phyloP scores from a whole-genome alignment of 73 alveolate genomes.

The Durusdinium trenchii region DNA sequence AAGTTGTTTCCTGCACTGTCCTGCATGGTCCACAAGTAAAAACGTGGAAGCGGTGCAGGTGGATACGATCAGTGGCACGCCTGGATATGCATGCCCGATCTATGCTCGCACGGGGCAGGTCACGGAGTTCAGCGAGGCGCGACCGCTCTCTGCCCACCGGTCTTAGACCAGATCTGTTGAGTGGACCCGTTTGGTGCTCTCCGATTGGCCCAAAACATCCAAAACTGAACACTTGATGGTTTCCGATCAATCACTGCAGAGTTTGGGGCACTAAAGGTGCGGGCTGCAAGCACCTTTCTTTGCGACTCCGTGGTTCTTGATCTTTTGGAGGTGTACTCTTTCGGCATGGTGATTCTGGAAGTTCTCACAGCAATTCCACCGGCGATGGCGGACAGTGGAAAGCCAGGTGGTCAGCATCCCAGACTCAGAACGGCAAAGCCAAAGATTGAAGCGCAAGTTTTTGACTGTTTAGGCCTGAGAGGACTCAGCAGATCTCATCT shows the following conservation, averaged over 20 bases:
- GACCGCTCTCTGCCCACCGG: neutral
- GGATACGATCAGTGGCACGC: constrained; percentile 91
- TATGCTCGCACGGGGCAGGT: constrained; percentile 89
- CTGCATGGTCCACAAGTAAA: no score
- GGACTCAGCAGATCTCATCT: neutral
- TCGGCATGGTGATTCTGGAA: constrained; percentile 93
- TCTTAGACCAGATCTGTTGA: no score
- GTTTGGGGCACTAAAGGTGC: no score
- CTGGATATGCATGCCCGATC: constrained; percentile 92
- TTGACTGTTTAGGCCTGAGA: neutral
- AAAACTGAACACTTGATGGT: no score
- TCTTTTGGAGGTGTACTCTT: constrained; percentile 65
- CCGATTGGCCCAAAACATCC: no score
- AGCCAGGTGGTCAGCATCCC: constrained; percentile 80
- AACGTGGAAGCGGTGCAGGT: constrained; percentile 35
- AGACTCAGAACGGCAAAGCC: neutral
- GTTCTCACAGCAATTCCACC: constrained; percentile 90
- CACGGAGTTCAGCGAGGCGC: constrained; percentile 90
- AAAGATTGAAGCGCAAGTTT: neutral
- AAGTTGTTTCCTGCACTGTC: neutral
- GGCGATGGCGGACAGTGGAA: constrained; percentile 71
- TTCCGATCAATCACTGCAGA: no score
- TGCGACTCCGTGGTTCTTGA: neutral
- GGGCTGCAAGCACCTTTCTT: neutral
- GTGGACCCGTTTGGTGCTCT: no score